These are phyloP conservation scores for Vaccinium corymbosum DNA, from an alignment of 148 eudicot genomes.

Conservation along the genomic window DNA sequence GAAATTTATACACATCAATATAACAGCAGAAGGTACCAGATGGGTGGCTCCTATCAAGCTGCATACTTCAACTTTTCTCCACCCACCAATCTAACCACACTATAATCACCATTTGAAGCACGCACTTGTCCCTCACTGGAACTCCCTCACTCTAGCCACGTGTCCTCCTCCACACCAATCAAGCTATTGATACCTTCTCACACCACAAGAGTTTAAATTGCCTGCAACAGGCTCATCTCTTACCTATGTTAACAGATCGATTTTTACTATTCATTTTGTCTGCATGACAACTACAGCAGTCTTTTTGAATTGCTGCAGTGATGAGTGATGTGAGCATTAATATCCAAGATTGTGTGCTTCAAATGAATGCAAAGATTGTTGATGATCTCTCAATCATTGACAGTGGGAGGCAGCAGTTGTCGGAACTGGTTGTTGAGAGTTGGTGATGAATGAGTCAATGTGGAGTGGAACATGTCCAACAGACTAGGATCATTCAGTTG, in stretches of 20 bases:
- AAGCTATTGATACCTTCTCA: neutral
- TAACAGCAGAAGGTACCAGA: neutral
- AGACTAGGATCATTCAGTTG: neutral
- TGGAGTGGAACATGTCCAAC: neutral
- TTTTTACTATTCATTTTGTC: neutral
- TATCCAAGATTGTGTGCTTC: neutral
- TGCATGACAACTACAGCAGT: too few species aligned
- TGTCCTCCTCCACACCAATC: neutral
- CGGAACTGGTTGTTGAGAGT: neutral
- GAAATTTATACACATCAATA: neutral
- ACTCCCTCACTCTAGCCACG: neutral
- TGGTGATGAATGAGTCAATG: neutral
- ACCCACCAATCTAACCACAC: neutral
- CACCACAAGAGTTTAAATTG: neutral
- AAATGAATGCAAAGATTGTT: neutral
- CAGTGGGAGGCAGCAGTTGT: neutral
- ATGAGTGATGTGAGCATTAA: neutral
- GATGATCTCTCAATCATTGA: neutral
- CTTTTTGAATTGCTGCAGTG: neutral
- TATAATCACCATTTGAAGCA: neutral
- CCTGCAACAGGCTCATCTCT: neutral
- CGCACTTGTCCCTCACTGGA: neutral
- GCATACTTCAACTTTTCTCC: neutral
- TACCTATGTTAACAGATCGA: neutral
- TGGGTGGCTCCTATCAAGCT: constrained; percentile 1